A percentile compares a stretch with the other conserved stretches of the same genome.
phyloP scores from a whole-genome alignment of 306 rosid genomes.

The Ormosia semicastrata region DNA sequence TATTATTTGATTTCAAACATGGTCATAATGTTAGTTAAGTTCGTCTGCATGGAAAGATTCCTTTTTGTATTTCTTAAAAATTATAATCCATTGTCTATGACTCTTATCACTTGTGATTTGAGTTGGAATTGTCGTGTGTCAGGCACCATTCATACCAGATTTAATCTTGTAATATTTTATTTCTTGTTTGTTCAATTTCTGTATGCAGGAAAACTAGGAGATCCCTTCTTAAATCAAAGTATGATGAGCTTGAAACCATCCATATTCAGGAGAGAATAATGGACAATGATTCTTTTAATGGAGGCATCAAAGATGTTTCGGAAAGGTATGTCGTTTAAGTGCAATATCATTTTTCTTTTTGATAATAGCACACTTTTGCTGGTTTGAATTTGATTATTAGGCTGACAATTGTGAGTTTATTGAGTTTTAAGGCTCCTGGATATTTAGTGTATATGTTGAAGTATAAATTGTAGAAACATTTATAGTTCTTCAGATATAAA shows the following conservation, averaged over 20 bases:
- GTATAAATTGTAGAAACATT: not conserved
- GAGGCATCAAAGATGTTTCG: constrained; percentile 16
- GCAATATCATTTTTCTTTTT: not conserved
- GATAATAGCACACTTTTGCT: not conserved
- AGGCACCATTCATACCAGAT: not conserved
- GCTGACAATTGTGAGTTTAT: not conserved
- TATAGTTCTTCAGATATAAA: not conserved
- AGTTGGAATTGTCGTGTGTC: not conserved
- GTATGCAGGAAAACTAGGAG: constrained; percentile 45
- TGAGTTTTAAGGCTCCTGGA: not conserved
- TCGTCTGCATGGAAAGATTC: not conserved
- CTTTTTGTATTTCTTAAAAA: not conserved
- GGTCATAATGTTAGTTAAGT: not conserved
- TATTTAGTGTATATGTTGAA: not conserved
- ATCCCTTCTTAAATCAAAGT: constrained; percentile 36
- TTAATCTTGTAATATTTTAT: not conserved
- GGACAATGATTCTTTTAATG: constrained; percentile 27
- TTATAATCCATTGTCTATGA: not conserved
- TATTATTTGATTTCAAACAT: not conserved
- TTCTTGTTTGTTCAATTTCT: constrained; percentile 19
- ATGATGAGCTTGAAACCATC: constrained; percentile 32
- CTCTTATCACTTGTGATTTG: not conserved
- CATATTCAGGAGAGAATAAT: constrained; percentile 24
- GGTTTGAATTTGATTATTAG: not conserved
- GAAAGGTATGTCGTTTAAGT: constrained; percentile 33